Conservation (phyloP, 352 stramenopile species). For the Globisporangium perplexum region DNA sequence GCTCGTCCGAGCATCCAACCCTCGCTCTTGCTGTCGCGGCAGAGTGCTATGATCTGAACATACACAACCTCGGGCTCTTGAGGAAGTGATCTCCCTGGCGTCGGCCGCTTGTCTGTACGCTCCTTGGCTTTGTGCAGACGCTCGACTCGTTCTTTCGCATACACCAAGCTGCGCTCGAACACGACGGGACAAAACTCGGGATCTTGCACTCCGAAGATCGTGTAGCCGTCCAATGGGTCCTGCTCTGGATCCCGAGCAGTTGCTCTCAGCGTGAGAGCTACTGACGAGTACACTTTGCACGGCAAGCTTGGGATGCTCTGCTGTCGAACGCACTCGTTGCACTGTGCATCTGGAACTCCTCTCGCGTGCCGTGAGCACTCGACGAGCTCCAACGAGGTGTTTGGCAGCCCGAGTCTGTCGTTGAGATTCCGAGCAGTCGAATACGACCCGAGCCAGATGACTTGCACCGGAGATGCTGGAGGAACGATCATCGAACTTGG, state of each 20-base stretch:
- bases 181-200: conserved; percentile 9
- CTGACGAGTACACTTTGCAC: conserved; percentile 13
- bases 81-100: neutral
- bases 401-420: conserved; percentile 22
- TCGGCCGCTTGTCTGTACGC: neutral
- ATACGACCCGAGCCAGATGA: conserved; percentile 46
- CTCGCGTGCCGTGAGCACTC: conserved; percentile 16
- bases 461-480: neutral
- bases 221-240: conserved; percentile 1
- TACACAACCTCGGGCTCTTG: conserved; percentile 5
- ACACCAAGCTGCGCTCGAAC: neutral
- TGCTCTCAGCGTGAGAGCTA: conserved; percentile 2
- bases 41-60: conserved; percentile 8
- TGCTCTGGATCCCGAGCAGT: neutral
- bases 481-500: neutral
- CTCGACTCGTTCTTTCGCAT: neutral
- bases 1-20: conserved; percentile 13
- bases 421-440: conserved; percentile 29
- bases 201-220: conserved; percentile 17
- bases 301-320: conserved; percentile 17
- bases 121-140: neutral
- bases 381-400: conserved; percentile 4
- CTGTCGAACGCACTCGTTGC: conserved; percentile 21
- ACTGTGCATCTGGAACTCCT: conserved; percentile 4
- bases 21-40: conserved; percentile 11